A percentile compares a stretch with the other conserved stretches of the same genome.
These are phyloP conservation scores for Yamadazyma siamensis DNA, from an alignment of 1,139 yeast species.

Conservation along the genomic window DNA sequence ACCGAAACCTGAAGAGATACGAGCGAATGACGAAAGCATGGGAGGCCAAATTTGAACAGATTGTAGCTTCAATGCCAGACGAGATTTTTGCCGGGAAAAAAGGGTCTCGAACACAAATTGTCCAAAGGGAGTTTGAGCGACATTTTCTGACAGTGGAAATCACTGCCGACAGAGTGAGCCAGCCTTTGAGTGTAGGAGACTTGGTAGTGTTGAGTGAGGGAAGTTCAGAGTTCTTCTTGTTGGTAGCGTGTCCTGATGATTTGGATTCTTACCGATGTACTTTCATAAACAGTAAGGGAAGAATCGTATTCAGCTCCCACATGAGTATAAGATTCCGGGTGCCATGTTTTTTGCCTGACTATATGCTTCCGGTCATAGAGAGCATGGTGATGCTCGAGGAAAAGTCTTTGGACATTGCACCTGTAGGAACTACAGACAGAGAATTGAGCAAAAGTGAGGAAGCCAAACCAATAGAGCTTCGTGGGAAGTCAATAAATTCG, in stretches of 20 bases:
- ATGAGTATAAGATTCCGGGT: slow-evolving; percentile 48
- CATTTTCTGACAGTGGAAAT: slow-evolving; percentile 23
- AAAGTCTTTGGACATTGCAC: slow-evolving; percentile 33
- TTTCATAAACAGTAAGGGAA: slow-evolving; percentile 55
- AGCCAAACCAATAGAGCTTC: slow-evolving; percentile 22
- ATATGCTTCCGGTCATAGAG: slow-evolving; percentile 17
- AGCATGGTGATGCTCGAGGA: slow-evolving; percentile 30
- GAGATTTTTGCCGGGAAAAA: slow-evolving; percentile 1
- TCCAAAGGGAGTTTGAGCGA: slow-evolving; percentile 11
- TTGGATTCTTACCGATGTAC: slow-evolving; percentile 39
- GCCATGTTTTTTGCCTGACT: slow-evolving; percentile 49
- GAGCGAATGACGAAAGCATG: slow-evolving; percentile 18
- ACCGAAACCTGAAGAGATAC: slow-evolving; percentile 17
- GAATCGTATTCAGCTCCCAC: slow-evolving; percentile 46
- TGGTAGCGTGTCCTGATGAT: slow-evolving; percentile 29
- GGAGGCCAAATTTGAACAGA: slow-evolving; percentile 8
- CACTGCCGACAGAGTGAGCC: slow-evolving; percentile 19
- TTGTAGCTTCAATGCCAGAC: slow-evolving; percentile 4
- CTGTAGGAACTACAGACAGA: slow-evolving; percentile 39
- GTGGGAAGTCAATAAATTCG: slow-evolving; percentile 2
- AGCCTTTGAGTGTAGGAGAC: slow-evolving; percentile 35
- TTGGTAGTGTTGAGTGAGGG: slow-evolving; percentile 33
- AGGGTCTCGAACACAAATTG: neutral
- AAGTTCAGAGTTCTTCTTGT: slow-evolving; percentile 28
- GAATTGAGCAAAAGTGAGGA: slow-evolving; percentile 23